Conservation (phyloP, 768 basidiomycete species). For the Rubroboletus pulcherrimus region DNA sequence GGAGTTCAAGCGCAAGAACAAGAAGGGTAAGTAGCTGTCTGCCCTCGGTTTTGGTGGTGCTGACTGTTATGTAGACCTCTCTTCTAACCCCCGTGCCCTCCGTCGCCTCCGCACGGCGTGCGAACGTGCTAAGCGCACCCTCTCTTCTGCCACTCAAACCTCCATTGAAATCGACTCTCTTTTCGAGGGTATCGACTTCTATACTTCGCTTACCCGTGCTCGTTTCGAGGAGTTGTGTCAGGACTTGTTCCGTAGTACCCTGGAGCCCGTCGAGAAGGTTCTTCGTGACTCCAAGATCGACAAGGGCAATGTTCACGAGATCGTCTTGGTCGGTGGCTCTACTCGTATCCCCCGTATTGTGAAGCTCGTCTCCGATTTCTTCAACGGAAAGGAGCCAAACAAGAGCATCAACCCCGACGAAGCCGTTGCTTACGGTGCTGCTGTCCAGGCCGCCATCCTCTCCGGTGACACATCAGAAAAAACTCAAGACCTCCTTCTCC, state of each 20-base stretch:
- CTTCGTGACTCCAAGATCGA: slow-evolving; percentile 98
- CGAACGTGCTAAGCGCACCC: slow-evolving; percentile 97
- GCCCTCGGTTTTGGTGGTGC: neutral
- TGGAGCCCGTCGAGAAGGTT: slow-evolving; percentile 97
- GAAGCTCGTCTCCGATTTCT: slow-evolving; percentile 97
- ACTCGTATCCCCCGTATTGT: slow-evolving; percentile 98
- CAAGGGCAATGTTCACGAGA: slow-evolving; percentile 93
- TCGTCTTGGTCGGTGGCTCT: slow-evolving; percentile 96
- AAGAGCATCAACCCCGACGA: slow-evolving; percentile 99
- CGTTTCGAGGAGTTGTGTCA: slow-evolving; percentile 96
- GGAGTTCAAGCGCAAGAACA: slow-evolving; percentile 97
- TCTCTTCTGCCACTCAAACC: slow-evolving; percentile 94
- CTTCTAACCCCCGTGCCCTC: slow-evolving; percentile 89
- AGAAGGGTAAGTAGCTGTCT: slow-evolving; percentile 60
- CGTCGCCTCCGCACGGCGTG: slow-evolving; percentile 97
- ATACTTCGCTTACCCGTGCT: slow-evolving; percentile 96
- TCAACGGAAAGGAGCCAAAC: slow-evolving; percentile 98
- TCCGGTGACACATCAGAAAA: slow-evolving; percentile 98
- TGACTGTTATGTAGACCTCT: slow-evolving; percentile 57
- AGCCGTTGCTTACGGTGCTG: slow-evolving; percentile 97
- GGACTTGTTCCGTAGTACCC: slow-evolving; percentile 89
- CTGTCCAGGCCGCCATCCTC: slow-evolving; percentile 96
- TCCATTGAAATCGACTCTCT: slow-evolving; percentile 98
- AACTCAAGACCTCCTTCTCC: slow-evolving; percentile 92
- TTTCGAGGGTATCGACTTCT: slow-evolving; percentile 97